Conservation (phyloP, 2,329 filamentous ascomycete species). For the Fusarium xyrophilum region DNA sequence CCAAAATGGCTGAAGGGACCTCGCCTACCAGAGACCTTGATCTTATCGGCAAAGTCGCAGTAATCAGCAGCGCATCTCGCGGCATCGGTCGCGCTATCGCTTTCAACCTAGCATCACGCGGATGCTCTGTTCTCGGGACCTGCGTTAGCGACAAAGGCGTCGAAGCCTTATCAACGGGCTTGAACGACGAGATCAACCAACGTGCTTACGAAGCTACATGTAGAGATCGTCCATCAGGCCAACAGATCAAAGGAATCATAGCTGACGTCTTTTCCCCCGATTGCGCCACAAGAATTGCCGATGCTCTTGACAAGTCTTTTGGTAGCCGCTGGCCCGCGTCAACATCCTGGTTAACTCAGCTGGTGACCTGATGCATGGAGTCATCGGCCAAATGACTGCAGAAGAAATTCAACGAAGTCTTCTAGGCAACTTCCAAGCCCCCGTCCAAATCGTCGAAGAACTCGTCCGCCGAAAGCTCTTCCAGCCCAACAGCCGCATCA, state of each 20-base stretch:
- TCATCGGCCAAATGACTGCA: conserved; percentile 39
- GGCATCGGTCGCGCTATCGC: conserved; percentile 43
- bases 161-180: conserved; percentile 19
- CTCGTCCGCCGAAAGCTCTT: conserved; percentile 44
- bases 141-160: conserved; percentile 38
- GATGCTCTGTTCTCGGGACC: conserved; percentile 45
- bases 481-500: conserved; percentile 45
- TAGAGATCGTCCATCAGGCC: conserved; percentile 4
- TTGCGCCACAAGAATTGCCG: conserved; percentile 41
- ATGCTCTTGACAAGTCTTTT: conserved; percentile 37
- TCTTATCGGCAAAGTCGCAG: conserved; percentile 26
- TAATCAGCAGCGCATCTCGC: conserved; percentile 32
- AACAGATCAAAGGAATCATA: conserved; percentile 40
- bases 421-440: conserved; percentile 47
- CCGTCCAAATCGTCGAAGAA: conserved; percentile 47
- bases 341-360: conserved; percentile 48
- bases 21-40: conserved; percentile 13
- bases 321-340: conserved; percentile 33
- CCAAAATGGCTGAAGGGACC: background rate
- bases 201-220: conserved; percentile 26
- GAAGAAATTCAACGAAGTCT: conserved; percentile 44
- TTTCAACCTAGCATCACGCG: conserved; percentile 40
- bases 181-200: conserved; percentile 34
- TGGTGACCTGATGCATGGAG: conserved; percentile 41
- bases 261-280: conserved; percentile 43